Evolutionary conservation across 2,329 filamentous ascomycete species (phyloP), one percentile per base, ranked within the genome.

Genomic region (Ophiocordyceps sinensis): DNA sequence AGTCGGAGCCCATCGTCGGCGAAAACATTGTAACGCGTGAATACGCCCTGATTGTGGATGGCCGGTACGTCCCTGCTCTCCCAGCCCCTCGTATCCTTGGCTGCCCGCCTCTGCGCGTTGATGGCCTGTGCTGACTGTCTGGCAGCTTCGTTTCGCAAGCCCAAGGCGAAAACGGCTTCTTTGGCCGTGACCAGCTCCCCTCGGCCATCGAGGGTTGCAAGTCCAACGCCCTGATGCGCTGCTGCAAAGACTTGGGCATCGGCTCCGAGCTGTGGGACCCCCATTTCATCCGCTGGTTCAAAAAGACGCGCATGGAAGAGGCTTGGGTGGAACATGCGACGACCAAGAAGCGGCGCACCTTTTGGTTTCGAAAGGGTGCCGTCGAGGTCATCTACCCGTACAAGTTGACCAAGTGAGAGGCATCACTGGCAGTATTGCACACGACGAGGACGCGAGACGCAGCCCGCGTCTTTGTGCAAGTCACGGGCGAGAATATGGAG

Each of bases 251-350:
- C 61, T 67, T 98, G 28, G 91, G 91, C 30, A 83, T 98, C 49
- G 91, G 86, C 2, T 88, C 82, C 48, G 91, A 98, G 64, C 73
- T 98, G 17, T 98, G 91, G 91, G 91, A 98, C 65, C 91, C 91
- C 30, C 70, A 84, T 42, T 98, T 83, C 65, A 86, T 96, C 49
- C 77, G 84, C 52, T 75, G 74, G 51, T 98, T 86, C 66, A 83
- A 83, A 69, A 77, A 77, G 52, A 66, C 79, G 51, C 66, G 83
- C 55, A 80, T 79, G 42, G 77, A 80, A 52, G 84, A 95, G 68
- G 70, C 80, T 29, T 94, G 89, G 76, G 89, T 89, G 36, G 91
- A 96, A 70, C 87, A 98, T 64, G 67, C 75, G 36, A 66, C 71
- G 14, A 94, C 75, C 44, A 95, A 94, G 73, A 93, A 86, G 75